Conservation (phyloP, 2,329 filamentous ascomycete species). For the Akanthomyces uredinophilus region DNA sequence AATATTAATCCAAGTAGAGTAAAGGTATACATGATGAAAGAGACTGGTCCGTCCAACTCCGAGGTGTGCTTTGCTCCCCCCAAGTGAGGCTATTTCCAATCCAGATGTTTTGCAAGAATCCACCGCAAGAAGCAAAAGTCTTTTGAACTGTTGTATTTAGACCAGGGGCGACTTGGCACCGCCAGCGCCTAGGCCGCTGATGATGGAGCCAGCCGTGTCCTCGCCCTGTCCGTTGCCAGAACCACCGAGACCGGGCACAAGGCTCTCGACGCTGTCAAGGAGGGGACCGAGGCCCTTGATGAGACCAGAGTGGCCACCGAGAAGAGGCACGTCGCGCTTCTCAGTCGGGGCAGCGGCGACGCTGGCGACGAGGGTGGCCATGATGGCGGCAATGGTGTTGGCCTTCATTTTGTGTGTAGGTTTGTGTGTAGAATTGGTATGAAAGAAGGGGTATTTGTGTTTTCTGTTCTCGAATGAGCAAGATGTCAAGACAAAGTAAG, state of each 20-base stretch:
- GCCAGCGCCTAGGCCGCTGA: background rate
- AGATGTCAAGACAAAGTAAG: background rate
- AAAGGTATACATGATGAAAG: background rate
- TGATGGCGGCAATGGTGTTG: conserved; percentile 4
- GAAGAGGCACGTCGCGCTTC: conserved; percentile 10
- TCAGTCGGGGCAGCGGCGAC: conserved; percentile 6
- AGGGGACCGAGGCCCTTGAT: conserved; percentile 4
- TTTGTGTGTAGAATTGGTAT: background rate
- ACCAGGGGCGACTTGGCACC: background rate
- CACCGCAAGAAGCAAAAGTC: background rate
- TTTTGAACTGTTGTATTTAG: background rate
- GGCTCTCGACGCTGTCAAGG: conserved; percentile 7
- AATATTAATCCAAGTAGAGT: background rate
- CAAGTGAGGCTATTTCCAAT: background rate
- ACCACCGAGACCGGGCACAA: conserved; percentile 1
- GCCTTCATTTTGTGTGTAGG: background rate
- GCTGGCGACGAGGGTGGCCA: conserved; percentile 5
- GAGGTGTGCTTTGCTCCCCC: no score
- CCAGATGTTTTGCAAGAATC: background rate
- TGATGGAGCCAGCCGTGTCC: background rate
- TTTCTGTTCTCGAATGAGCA: background rate
- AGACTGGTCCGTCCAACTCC: background rate
- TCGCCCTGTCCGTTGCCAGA: conserved; percentile 2
- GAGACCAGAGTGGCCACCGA: conserved; percentile 4
- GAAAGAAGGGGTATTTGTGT: background rate